Conservation (phyloP, 164 flowering plant species). For the Berberis vulgaris region DNA sequence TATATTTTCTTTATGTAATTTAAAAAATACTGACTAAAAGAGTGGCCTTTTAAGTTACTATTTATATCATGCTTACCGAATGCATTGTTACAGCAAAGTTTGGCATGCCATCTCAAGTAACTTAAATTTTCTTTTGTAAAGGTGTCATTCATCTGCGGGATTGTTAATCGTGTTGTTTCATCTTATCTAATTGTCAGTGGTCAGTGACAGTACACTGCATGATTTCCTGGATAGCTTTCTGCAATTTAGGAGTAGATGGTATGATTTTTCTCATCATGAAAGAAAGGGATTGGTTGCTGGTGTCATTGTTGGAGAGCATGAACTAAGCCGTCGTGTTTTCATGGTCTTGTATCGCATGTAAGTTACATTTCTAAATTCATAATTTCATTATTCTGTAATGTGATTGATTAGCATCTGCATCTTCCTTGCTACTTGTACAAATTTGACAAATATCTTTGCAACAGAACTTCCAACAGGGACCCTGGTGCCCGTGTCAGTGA, state of each 20-base stretch:
- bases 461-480: conserved; percentile 84
- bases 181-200: conserved; percentile 43
- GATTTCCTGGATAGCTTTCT: conserved; percentile 86
- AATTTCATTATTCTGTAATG: background rate
- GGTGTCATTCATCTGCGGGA: no score
- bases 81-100: no score
- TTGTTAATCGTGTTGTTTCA: background rate
- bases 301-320: conserved; percentile 83
- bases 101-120: no score
- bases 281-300: conserved; percentile 80
- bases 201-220: conserved; percentile 61
- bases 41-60: no score
- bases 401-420: background rate
- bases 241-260: conserved; percentile 90
- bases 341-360: conserved; percentile 89
- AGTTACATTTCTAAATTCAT: conserved; percentile 18
- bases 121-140: no score
- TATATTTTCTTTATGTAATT: no score
- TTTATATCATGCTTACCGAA: no score
- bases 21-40: no score
- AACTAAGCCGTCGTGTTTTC: conserved; percentile 78
- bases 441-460: conserved; percentile 3
- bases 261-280: conserved; percentile 87
- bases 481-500: conserved; percentile 65
- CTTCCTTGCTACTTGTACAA: background rate